phyloP scores from a whole-genome alignment of 768 basidiomycete genomes.

The Calvatia gigantea region DNA sequence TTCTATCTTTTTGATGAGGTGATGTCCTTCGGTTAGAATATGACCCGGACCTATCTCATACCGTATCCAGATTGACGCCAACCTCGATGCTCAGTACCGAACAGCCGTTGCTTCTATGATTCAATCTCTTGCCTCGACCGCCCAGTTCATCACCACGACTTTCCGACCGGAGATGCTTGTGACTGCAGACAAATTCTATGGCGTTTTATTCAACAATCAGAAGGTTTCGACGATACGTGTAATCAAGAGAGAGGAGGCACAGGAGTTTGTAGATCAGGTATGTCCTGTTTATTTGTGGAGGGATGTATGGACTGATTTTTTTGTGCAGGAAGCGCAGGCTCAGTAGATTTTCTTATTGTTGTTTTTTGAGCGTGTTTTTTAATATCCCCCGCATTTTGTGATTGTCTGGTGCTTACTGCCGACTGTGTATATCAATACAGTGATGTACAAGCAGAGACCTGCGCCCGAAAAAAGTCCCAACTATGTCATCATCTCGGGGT shows the following conservation, averaged over 20 bases:
- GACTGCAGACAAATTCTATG: constrained; percentile 95
- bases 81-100: constrained; percentile 95
- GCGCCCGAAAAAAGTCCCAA: too few species aligned
- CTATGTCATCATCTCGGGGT: too few species aligned
- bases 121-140: constrained; percentile 78
- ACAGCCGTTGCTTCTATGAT: constrained; percentile 98
- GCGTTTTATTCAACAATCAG: constrained; percentile 93
- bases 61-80: constrained; percentile 80
- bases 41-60: background rate
- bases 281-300: constrained; percentile 15
- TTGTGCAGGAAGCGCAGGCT: constrained; percentile 27
- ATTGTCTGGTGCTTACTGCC: background rate
- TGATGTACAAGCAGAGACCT: too few species aligned
- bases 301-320: background rate
- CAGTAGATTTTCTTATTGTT: constrained; percentile 15
- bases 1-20: constrained; percentile 99
- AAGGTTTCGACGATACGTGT: constrained; percentile 88
- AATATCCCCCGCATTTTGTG: too few species aligned
- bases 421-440: background rate
- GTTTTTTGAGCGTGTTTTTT: background rate
- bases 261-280: constrained; percentile 92
- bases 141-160: constrained; percentile 97
- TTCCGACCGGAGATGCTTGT: constrained; percentile 98
- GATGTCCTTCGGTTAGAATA: background rate
- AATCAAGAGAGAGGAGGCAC: constrained; percentile 88